Percentiles rank a stretch among this genome's conserved stretches.
Conservation (phyloP, 495 filamentous ascomycete species). For the Lophiostoma macrostomum region DNA sequence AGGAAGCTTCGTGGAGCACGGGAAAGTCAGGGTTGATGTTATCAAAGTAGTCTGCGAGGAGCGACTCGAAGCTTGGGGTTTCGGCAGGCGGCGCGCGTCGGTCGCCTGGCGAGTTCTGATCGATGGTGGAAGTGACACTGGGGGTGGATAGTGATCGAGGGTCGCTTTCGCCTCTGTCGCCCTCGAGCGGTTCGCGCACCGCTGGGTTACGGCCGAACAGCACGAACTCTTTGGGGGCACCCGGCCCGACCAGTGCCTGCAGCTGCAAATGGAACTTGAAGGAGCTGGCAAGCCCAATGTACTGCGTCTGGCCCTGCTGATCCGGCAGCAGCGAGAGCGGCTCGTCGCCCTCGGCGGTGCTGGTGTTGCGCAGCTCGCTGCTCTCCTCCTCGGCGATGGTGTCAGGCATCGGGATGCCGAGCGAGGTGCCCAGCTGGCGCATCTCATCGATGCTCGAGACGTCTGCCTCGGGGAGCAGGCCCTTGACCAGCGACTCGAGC, state of each 20-base stretch:
- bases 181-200: slow-evolving; percentile 20
- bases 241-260: slow-evolving; percentile 33
- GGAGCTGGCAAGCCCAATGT: slow-evolving; percentile 43
- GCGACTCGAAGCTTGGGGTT: slow-evolving; percentile 38
- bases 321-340: slow-evolving; percentile 37
- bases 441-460: slow-evolving; percentile 42
- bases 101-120: slow-evolving; percentile 20
- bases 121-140: slow-evolving; percentile 16
- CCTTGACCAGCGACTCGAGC: slow-evolving; percentile 48
- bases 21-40: slow-evolving; percentile 47
- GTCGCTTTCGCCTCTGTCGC: slow-evolving; percentile 19
- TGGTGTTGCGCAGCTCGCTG: slow-evolving; percentile 4
- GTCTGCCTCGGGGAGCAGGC: slow-evolving; percentile 46
- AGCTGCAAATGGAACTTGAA: slow-evolving; percentile 39
- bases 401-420: slow-evolving; percentile 39
- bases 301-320: slow-evolving; percentile 41
- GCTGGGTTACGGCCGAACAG: slow-evolving; percentile 36
- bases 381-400: neutral
- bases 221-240: slow-evolving; percentile 22
- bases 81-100: slow-evolving; percentile 6
- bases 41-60: slow-evolving; percentile 45
- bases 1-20: slow-evolving; percentile 47
- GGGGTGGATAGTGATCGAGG: slow-evolving; percentile 16
- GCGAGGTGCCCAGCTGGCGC: slow-evolving; percentile 36
- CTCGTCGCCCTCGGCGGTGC: slow-evolving; percentile 14